Evolutionary conservation across 495 filamentous ascomycete genomes (phyloP), one percentile per base, ranked within the genome.

Genomic region (Neurospora hispaniola): DNA sequence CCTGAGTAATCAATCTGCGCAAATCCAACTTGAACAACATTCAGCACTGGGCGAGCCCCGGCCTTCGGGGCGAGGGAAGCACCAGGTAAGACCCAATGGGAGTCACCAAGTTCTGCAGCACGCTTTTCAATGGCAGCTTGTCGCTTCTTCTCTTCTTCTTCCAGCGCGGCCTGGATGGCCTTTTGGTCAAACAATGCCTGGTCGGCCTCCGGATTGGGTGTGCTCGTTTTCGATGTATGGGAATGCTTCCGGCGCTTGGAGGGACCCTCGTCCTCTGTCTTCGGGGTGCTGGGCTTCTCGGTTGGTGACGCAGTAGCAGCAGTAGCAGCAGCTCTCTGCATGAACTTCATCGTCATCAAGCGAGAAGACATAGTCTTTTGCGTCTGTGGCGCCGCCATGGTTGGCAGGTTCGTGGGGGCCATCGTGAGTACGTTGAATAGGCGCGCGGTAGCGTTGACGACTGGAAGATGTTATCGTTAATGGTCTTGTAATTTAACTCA

Each of bases 281-380:
- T 72, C 69, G 82, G 80, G 43, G 82, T 82, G 40, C 81, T 77
- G 59, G 86, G 80, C 43, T 84, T 73, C 75, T 84, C 74, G 78
- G 78, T 75, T 77, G 85, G 76, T 8, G 87, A 85, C 42, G 90
- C 71, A 9, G 72, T 39, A 18, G 78, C 75, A 18, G 74, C 71
- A 5, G 72, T 72, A 5, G 78, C 89, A 35, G 91, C 92, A 70
- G 92, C 92, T 75, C 96, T 89, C 87, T 97, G 96, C 96, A 99
- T 99, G 81, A 99, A 99, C 89, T 97, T 97, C 94, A 98, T 98
- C 35, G 92, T 97, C 77, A 96, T 84, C 23, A 98, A 88, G 71
- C 94, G 89, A 3, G 93, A 94, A 74, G 94, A 97, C 92, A 97
- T 96, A 11, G 84, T 84, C 83, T 96, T 96, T 39, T 83, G 75